phyloP scores from a whole-genome alignment of 495 filamentous ascomycete genomes.

The Apiosordaria backusii region DNA sequence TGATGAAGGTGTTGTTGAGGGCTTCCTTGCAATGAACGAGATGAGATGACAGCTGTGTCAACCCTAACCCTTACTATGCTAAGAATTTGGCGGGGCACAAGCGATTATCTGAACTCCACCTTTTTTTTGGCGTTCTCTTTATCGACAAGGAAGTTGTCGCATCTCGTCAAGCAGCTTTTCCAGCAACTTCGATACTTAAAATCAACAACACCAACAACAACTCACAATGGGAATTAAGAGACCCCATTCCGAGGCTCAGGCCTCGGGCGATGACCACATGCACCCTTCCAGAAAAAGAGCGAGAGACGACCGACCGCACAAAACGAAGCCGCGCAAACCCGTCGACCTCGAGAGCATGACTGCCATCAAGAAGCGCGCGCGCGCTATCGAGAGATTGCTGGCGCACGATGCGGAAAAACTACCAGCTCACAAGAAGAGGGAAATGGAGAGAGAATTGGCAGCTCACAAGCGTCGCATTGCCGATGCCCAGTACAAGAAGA shows the following conservation, averaged over 20 bases:
- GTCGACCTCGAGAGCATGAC: conserved; percentile 37
- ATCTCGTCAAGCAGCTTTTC: background rate
- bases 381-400: conserved; percentile 61
- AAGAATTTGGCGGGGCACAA: background rate
- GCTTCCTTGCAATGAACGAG: background rate
- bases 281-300: conserved; percentile 14
- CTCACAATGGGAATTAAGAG: conserved; percentile 23
- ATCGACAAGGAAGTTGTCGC: background rate
- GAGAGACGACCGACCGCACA: conserved; percentile 25
- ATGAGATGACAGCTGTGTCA: background rate
- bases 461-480: conserved; percentile 71
- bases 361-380: conserved; percentile 56
- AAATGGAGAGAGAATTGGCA: conserved; percentile 76
- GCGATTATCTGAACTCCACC: background rate
- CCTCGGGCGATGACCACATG: conserved; percentile 14
- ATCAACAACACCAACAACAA: background rate
- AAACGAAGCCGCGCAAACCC: conserved; percentile 32
- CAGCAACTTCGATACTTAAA: background rate
- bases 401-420: conserved; percentile 54
- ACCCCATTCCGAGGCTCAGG: conserved; percentile 24
- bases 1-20: background rate
- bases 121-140: background rate
- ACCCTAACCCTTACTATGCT: background rate
- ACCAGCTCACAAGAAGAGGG: conserved; percentile 68
- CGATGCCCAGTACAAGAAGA: conserved; percentile 52